phyloP scores from a whole-genome alignment of 257 asterid species.

The Phtheirospermum japonicum region DNA sequence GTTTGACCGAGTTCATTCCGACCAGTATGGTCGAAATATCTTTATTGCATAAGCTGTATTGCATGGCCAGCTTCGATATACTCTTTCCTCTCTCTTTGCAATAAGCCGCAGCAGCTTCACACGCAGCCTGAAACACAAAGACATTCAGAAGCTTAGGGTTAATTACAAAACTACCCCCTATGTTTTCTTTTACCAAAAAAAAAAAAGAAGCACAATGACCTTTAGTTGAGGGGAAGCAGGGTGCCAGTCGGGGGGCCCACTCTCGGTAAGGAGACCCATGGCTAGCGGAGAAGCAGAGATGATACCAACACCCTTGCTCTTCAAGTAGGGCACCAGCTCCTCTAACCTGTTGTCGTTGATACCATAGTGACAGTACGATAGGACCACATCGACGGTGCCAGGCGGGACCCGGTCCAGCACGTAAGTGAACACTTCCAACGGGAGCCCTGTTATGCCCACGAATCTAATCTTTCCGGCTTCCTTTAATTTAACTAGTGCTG shows the following conservation, averaged over 20 bases:
- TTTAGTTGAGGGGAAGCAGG: conserved; percentile 89
- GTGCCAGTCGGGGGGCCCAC: conserved; percentile 95
- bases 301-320: conserved; percentile 91
- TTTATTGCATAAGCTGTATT: conserved; percentile 73
- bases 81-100: conserved; percentile 71
- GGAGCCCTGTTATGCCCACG: conserved; percentile 95
- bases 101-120: conserved; percentile 70
- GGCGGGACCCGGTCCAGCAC: conserved; percentile 83
- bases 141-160: conserved; percentile 25
- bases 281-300: conserved; percentile 95
- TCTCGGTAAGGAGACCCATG: conserved; percentile 96
- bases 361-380: conserved; percentile 92
- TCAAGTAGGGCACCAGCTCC: conserved; percentile 81
- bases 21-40: conserved; percentile 79
- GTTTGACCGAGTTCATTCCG: conserved; percentile 83
- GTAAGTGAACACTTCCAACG: conserved; percentile 66
- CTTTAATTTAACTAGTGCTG: conserved; percentile 76
- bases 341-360: conserved; percentile 71
- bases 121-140: conserved; percentile 59
- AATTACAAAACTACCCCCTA: neutral
- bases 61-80: conserved; percentile 78
- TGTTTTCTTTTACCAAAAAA: too few relatives aligned
- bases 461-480: conserved; percentile 80
- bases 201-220: conserved; percentile 55
- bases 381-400: conserved; percentile 76